Evolutionary conservation across 805 yeast genomes (phyloP).

Genomic region (Maudiozyma barnettii): DNA sequence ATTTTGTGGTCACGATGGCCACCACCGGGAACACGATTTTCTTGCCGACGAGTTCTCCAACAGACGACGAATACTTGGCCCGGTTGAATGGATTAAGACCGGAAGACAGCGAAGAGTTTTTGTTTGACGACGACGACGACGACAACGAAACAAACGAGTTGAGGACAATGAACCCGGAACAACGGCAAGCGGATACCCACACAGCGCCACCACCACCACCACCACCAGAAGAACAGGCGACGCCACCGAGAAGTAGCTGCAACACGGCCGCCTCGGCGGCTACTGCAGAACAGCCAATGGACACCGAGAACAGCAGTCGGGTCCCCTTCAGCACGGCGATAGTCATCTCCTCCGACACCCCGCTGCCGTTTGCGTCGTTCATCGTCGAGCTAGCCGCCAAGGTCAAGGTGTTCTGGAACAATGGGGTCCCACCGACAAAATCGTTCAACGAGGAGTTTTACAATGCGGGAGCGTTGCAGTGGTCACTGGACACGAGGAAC

Average conservation of each 20-base stretch:
- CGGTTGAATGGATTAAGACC: conserved; percentile 19
- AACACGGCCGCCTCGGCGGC: not conserved
- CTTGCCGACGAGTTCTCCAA: conserved; percentile 27
- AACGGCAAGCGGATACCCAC: not conserved
- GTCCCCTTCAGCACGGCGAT: conserved; percentile 47
- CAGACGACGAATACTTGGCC: conserved; percentile 28
- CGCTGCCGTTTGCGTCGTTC: conserved; percentile 32
- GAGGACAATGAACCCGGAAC: no score
- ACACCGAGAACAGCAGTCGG: conserved; percentile 13
- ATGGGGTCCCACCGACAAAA: conserved; percentile 42
- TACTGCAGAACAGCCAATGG: conserved; percentile 2
- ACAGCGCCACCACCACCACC: no score
- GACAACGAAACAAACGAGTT: not conserved
- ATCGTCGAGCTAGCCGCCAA: conserved; percentile 36
- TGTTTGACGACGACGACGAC: conserved; percentile 1
- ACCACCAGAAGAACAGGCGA: no score
- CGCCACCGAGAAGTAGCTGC: no score
- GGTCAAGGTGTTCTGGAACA: conserved; percentile 43
- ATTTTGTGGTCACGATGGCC: conserved; percentile 22
- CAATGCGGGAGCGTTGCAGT: conserved; percentile 38
- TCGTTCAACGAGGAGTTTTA: conserved; percentile 38
- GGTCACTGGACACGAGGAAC: conserved; percentile 36
- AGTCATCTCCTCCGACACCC: conserved; percentile 36
- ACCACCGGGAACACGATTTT: conserved; percentile 31
- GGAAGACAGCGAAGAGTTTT: conserved; percentile 3